Evolutionary conservation across 2,329 filamentous ascomycete genomes (phyloP).

Genomic region (Madurella mycetomatis): DNA sequence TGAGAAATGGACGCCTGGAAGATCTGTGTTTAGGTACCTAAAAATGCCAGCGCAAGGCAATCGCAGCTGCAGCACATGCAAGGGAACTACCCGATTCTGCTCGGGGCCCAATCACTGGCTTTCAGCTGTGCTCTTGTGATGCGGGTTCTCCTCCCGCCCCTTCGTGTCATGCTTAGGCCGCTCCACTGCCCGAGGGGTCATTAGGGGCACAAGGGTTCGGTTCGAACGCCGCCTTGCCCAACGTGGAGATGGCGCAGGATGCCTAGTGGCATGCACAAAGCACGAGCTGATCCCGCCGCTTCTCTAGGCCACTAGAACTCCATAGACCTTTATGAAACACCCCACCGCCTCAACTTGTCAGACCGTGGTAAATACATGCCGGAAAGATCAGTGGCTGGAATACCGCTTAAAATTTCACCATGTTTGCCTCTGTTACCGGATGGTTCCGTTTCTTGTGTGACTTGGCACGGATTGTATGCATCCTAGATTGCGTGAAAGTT

Average conservation of each 20-base stretch:
- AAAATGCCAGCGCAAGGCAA: not conserved
- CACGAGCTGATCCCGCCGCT: too few relatives aligned
- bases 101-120: constrained; percentile 11
- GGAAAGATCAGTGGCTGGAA: too few relatives aligned
- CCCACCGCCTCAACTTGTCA: not conserved
- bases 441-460: too few relatives aligned
- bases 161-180: constrained; percentile 10
- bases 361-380: too few relatives aligned
- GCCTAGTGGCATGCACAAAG: not conserved
- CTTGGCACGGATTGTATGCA: too few relatives aligned
- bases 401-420: too few relatives aligned
- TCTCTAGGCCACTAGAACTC: too few relatives aligned
- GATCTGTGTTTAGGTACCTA: constrained; percentile 3
- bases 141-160: not conserved
- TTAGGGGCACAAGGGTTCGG: not conserved
- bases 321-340: not conserved
- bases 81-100: not conserved
- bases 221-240: constrained; percentile 4
- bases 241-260: constrained; percentile 5
- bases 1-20: not conserved
- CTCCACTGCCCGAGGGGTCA: not conserved
- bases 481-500: too few relatives aligned
- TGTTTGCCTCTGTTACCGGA: too few relatives aligned
- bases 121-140: constrained; percentile 4
- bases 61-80: constrained; percentile 4